Evolutionary conservation across 1,284 basidiomycete species (phyloP).

Genomic region (Salmacisia buchloeana): DNA sequence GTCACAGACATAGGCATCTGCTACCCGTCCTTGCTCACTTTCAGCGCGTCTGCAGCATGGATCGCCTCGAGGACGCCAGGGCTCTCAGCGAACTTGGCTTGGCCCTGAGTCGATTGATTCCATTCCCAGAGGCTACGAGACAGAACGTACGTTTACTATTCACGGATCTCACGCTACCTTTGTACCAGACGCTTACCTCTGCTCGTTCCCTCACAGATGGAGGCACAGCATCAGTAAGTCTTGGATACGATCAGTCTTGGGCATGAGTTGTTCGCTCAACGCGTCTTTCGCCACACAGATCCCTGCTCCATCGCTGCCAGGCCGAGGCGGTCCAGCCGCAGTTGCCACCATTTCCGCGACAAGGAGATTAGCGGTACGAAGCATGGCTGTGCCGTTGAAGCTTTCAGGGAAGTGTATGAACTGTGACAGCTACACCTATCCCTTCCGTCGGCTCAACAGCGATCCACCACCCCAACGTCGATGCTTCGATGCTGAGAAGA

Average conservation of each 20-base stretch:
- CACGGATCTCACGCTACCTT: neutral
- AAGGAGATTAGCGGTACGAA: no score
- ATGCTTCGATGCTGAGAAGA: conserved; percentile 5
- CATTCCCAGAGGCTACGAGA: neutral
- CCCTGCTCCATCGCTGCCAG: neutral
- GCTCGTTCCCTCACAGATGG: neutral
- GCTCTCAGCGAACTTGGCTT: neutral
- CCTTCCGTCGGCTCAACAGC: no score
- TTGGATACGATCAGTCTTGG: neutral
- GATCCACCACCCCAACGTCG: neutral
- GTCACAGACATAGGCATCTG: no score
- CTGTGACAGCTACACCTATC: no score
- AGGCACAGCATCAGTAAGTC: conserved; percentile 1
- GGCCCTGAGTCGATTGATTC: neutral
- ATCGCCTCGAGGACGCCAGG: neutral
- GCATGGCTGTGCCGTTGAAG: no score
- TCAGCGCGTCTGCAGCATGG: neutral
- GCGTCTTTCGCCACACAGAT: neutral
- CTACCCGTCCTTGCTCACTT: no score
- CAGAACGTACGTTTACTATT: neutral
- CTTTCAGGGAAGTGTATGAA: no score
- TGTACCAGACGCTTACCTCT: neutral
- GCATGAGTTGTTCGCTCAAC: neutral
- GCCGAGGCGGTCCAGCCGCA: no score
- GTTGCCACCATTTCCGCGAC: no score